Evolutionary conservation across 352 stramenopile species (phyloP), one percentile per base, ranked within the genome.

Genomic region (Pythium angustatum): DNA sequence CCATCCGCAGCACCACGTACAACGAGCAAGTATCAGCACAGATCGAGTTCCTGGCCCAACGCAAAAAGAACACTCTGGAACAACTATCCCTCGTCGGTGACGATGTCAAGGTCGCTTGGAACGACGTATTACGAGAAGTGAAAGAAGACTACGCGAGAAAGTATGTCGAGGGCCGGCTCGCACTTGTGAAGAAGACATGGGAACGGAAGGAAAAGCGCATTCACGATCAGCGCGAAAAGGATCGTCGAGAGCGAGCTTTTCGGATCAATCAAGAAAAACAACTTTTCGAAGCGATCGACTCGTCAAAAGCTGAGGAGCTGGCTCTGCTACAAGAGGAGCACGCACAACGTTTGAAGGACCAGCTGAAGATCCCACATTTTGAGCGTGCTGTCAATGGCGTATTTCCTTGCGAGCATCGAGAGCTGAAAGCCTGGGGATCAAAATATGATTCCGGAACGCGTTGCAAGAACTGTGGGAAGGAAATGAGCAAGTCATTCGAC

Each of bases 131-230:
- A 1, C 58, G 47, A n/a, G 61, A 81, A 19, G 70, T 81, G 0
- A 90, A 90, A 51, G 70, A 83, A 28, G 71, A 66, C 3, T 93
- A 81, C 64, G 81, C 80, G 0, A 38, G 51, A 15, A 73, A 83
- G n/a, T 91, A 79, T 43, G 76, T 90, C 1, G 64, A 80, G 26
- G 78, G 83, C 0, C 75, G 82, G 36, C 41, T 93, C 0, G 75
- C 82, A 1, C 52, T 92, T 8, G 71, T 87, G 3, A 76, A 71
- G 44, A 93, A 93, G 43, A 91, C 81, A 0, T 93, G 85, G 85
- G 71, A 87, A 47, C 58, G 85, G 19, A 90, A 90, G 62, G 79
- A 78, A 8, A 77, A 74, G 12, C 79, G 81, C 0, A 61, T 89
- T 0, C 56, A 57, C 1, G 79, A 81, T 9, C 76, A 84, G 26